These are phyloP conservation scores for Oryza brachyantha DNA, from an alignment of 176 grass and related monocot species.

Conservation along the genomic window DNA sequence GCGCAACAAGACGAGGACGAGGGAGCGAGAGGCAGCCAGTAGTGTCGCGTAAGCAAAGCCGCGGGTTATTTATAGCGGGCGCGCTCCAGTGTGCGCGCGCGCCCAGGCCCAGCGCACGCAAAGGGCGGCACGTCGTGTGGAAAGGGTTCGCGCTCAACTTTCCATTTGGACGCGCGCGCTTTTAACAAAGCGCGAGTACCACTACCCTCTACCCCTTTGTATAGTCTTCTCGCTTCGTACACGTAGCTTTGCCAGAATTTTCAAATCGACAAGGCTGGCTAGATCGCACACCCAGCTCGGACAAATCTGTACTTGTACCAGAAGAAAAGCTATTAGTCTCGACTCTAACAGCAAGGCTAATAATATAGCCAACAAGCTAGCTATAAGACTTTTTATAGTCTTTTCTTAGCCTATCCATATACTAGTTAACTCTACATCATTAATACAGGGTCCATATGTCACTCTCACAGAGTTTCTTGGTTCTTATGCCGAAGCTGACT, in stretches of 20 bases:
- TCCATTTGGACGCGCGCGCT: slow-evolving; percentile 25
- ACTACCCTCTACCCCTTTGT: background rate
- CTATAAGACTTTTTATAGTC: too few relatives aligned
- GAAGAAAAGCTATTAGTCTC: background rate
- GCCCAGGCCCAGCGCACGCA: slow-evolving; percentile 4
- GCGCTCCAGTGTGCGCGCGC: background rate
- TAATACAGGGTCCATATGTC: too few relatives aligned
- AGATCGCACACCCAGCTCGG: slow-evolving; percentile 21
- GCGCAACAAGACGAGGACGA: too few relatives aligned
- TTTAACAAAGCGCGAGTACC: slow-evolving; percentile 22
- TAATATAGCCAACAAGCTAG: too few relatives aligned
- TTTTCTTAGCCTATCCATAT: too few relatives aligned
- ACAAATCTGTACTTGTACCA: background rate
- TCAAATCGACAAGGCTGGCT: background rate
- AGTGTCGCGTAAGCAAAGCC: slow-evolving; percentile 13
- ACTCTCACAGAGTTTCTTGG: too few relatives aligned
- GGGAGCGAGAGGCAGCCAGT: background rate
- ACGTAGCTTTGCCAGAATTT: background rate
- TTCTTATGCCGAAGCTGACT: too few relatives aligned
- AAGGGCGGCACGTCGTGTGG: slow-evolving; percentile 18
- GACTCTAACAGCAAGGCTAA: too few relatives aligned
- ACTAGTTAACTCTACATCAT: too few relatives aligned
- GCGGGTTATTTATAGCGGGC: slow-evolving; percentile 25
- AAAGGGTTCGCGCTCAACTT: slow-evolving; percentile 33
- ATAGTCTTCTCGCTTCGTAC: background rate